Evolutionary conservation across 805 yeast species (phyloP).

Genomic region (Wickerhamia fluorescens): DNA sequence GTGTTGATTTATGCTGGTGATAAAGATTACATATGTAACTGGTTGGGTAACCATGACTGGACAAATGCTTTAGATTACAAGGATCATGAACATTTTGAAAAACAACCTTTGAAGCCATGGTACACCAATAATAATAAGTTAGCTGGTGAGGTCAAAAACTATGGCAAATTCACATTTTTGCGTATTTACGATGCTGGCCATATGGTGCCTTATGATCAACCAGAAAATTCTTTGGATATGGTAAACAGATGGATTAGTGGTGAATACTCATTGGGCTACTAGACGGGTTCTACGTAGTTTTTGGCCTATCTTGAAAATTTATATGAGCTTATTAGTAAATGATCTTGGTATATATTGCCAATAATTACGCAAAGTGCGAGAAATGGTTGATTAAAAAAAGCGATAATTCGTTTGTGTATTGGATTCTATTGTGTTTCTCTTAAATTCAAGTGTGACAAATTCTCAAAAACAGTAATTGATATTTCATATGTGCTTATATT

Average conservation of each 20-base stretch:
- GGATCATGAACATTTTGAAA: slow-evolving; percentile 12
- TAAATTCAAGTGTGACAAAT: too few species aligned
- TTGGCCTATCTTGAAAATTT: too few species aligned
- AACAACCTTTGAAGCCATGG: slow-evolving; percentile 13
- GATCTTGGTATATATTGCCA: too few species aligned
- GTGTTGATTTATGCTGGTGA: slow-evolving; percentile 40
- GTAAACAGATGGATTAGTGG: slow-evolving; percentile 81
- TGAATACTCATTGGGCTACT: slow-evolving; percentile 30
- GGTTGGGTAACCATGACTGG: slow-evolving; percentile 38
- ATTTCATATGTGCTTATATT: too few species aligned
- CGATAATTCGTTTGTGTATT: too few species aligned
- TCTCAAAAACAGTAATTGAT: too few species aligned
- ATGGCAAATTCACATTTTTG: slow-evolving; percentile 68
- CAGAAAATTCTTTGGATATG: slow-evolving; percentile 70
- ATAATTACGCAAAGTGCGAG: too few species aligned
- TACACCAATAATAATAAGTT: slow-evolving; percentile 9
- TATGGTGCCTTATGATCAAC: slow-evolving; percentile 92
- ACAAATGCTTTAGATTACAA: slow-evolving; percentile 19
- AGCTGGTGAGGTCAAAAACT: slow-evolving; percentile 72
- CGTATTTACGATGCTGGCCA: slow-evolving; percentile 90
- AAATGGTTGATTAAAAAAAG: too few species aligned
- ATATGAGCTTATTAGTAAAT: too few species aligned
- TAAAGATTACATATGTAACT: slow-evolving; percentile 39
- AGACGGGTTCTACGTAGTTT: too few species aligned
- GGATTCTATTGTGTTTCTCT: too few species aligned